A percentile compares a stretch with the other conserved stretches of the same genome.
phyloP scores from a whole-genome alignment of 176 grass and related monocot species.

The Phoenix roebelenii region DNA sequence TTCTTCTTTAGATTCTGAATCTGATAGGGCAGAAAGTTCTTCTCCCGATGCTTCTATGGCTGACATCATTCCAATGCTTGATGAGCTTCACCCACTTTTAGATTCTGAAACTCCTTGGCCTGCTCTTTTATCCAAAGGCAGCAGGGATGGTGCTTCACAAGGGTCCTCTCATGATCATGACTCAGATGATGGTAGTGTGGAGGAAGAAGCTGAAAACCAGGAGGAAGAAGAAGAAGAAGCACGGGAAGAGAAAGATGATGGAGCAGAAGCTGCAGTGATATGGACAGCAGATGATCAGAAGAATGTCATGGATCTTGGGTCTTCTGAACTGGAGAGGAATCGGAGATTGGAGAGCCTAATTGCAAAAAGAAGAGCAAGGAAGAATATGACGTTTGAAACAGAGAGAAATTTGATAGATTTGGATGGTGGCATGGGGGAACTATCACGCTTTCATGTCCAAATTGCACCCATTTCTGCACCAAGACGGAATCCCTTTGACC shows the following conservation, averaged over 20 bases:
- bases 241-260: slow-evolving; percentile 40
- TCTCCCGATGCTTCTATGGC: slow-evolving; percentile 71
- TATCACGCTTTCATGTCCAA: slow-evolving; percentile 39
- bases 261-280: slow-evolving; percentile 42
- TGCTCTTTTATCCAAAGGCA: slow-evolving; percentile 24
- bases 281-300: slow-evolving; percentile 96
- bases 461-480: slow-evolving; percentile 46
- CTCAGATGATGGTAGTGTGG: slow-evolving; percentile 52
- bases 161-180: slow-evolving; percentile 39
- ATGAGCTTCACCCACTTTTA: slow-evolving; percentile 82
- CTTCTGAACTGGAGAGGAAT: slow-evolving; percentile 89
- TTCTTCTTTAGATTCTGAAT: slow-evolving; percentile 60
- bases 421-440: slow-evolving; percentile 32
- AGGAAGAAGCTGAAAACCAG: slow-evolving; percentile 27
- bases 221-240: slow-evolving; percentile 32
- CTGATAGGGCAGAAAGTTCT: slow-evolving; percentile 60
- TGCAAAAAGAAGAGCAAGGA: slow-evolving; percentile 75
- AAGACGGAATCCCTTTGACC: slow-evolving; percentile 77
- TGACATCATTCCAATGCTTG: slow-evolving; percentile 65
- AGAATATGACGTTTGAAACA: slow-evolving; percentile 51
- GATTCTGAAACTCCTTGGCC: slow-evolving; percentile 20
- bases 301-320: slow-evolving; percentile 89
- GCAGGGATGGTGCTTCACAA: slow-evolving; percentile 47
- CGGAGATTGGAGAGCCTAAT: slow-evolving; percentile 84
- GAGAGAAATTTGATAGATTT: slow-evolving; percentile 45